Evolutionary conservation across 1,284 basidiomycete genomes (phyloP).

Genomic region (Vanrija humicola): DNA sequence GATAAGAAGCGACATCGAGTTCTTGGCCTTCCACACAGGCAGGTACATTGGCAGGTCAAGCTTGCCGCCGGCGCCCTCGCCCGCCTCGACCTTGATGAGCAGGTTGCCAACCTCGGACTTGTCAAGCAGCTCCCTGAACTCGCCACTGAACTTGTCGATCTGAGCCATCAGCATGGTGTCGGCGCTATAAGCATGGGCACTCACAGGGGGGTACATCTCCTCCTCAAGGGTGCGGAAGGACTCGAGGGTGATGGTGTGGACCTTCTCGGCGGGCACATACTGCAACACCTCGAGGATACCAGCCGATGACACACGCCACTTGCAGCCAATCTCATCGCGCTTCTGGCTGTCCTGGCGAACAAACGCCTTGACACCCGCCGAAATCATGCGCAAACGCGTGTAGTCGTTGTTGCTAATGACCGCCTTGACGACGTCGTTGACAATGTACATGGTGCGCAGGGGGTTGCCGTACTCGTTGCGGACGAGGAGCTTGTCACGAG

Average conservation of each 20-base stretch:
- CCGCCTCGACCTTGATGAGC: conserved; percentile 63
- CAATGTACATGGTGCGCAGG: conserved; percentile 81
- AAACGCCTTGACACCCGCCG: conserved; percentile 79
- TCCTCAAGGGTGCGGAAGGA: conserved; percentile 66
- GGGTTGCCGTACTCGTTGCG: conserved; percentile 76
- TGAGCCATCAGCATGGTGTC: no score
- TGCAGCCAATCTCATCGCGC: conserved; percentile 52
- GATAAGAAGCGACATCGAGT: conserved; percentile 81
- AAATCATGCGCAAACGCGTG: conserved; percentile 77
- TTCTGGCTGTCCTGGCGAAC: conserved; percentile 55
- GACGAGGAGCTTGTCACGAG: conserved; percentile 66
- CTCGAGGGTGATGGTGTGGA: conserved; percentile 61
- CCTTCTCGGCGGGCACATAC: conserved; percentile 62
- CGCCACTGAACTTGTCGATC: conserved; percentile 59
- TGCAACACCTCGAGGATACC: conserved; percentile 78
- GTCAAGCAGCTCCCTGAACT: conserved; percentile 50
- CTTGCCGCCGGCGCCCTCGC: conserved; percentile 55
- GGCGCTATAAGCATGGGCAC: conserved; percentile 4
- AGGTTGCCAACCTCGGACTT: conserved; percentile 59
- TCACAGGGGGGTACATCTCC: conserved; percentile 67
- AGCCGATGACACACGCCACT: conserved; percentile 71
- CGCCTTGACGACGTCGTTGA: conserved; percentile 75
- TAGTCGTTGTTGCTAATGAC: conserved; percentile 81
- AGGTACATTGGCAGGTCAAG: conserved; percentile 70
- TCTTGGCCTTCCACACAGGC: conserved; percentile 86